Evolutionary conservation across 306 rosid genomes (phyloP).

Genomic region (Prunus campanulata): DNA sequence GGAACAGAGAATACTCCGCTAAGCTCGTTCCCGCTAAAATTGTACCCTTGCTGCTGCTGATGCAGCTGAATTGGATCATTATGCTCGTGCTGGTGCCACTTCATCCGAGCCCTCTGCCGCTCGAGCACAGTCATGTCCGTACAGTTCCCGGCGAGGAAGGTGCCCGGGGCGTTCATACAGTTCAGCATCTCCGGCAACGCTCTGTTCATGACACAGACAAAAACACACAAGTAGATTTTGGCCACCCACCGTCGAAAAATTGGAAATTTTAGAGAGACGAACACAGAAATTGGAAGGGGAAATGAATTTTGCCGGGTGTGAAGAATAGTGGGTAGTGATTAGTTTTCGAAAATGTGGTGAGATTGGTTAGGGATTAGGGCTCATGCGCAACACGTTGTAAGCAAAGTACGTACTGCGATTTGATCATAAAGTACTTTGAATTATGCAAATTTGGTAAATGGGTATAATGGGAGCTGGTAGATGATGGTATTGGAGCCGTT

Average conservation of each 20-base stretch:
- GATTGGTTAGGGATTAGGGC: not conserved
- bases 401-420: not conserved
- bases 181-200: slow-evolving; percentile 32
- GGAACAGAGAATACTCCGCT: slow-evolving; percentile 22
- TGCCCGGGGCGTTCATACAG: slow-evolving; percentile 25
- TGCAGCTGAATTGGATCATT: not conserved
- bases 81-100: slow-evolving; percentile 22
- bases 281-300: not conserved
- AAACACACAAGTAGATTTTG: not conserved
- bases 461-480: slow-evolving; percentile 10
- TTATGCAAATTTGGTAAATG: not conserved
- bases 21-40: slow-evolving; percentile 32
- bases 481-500: slow-evolving; percentile 1
- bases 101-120: slow-evolving; percentile 25
- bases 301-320: too few species aligned
- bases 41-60: slow-evolving; percentile 7
- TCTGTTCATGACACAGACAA: slow-evolving; percentile 24
- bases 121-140: slow-evolving; percentile 39
- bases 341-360: slow-evolving; percentile 1
- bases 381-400: not conserved
- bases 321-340: not conserved
- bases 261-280: too few species aligned
- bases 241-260: not conserved
- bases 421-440: not conserved
- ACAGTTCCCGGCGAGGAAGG: slow-evolving; percentile 21